Base-by-base conservation (phyloP, 768 basidiomycete genomes). In the Mycena latifolia region DNA sequence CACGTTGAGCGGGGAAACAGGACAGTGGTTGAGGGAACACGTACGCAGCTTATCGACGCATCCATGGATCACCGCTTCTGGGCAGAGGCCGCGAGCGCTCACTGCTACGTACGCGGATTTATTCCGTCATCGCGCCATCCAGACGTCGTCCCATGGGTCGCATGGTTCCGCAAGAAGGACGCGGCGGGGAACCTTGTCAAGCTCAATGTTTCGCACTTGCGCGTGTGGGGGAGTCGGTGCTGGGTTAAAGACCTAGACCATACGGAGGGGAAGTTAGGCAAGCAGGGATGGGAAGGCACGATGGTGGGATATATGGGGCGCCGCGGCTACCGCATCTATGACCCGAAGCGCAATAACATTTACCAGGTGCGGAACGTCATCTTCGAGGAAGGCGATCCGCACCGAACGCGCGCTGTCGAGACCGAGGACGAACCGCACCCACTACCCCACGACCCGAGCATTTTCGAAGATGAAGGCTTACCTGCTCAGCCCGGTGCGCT, bases 21-120 rank as follows among this genome's bases (percentile, higher is more conserved):
- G 1, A 74, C 69, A 1, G 39, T 76, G 2, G 46, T n/a, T n/a
- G n/a, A n/a, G n/a, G n/a, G n/a, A n/a, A n/a, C n/a, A n/a, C n/a
- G n/a, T n/a, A n/a, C n/a, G 0, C 56, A 58, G 31, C 33, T 58
- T 5, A 33, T 47, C 9, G 45, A 47, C 5, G n/a, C 57, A 5
- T 31, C 12, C 17, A 31, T 59, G 17, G 57, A 59, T 20, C 29
- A 18, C 8, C 57, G 47, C 15, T 59, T 48, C 20, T 59, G 57
- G 57, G 46, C 46, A 10, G 57, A 59, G 25, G 57, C 57, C 45
- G 24, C 70, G 4, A 9, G 31, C 0, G 58, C 74, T 17, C 71
- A 66, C 1, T 65, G 58, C n/a, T 77, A 78, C 46, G 27, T 77
- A 0, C 35, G 66, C 2, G 78, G 77, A 51, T 56, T 70, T 9